Conservation (phyloP, 192 early-diverging fungal species). For the Umbelopsis isabellina region DNA sequence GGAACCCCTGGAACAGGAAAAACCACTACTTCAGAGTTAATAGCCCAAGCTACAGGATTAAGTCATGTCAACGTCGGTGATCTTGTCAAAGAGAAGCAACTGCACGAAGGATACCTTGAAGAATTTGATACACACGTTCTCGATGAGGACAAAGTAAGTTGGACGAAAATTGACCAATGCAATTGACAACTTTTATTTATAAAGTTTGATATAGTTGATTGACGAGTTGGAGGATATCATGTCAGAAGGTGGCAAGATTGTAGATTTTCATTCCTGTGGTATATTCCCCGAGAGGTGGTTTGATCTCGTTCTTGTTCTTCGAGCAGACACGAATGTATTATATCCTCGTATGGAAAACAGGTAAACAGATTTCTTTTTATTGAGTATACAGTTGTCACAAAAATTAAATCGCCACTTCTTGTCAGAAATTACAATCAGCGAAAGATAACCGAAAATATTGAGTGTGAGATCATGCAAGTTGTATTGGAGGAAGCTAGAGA, state of each 20-base stretch:
- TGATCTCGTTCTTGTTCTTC: conserved; percentile 91
- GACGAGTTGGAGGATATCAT: conserved; percentile 91
- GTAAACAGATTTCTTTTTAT: conserved; percentile 34
- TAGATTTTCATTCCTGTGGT: conserved; percentile 95
- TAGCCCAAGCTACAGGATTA: conserved; percentile 73
- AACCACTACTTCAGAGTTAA: conserved; percentile 77
- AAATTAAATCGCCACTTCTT: background rate
- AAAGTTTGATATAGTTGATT: conserved; percentile 56
- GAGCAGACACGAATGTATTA: conserved; percentile 76
- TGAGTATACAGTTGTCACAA: no score
- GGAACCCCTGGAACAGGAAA: conserved; percentile 89
- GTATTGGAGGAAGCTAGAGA: conserved; percentile 87
- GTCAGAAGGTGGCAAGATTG: conserved; percentile 79
- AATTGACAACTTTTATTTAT: background rate
- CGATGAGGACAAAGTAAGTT: conserved; percentile 86
- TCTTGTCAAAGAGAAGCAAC: conserved; percentile 81
- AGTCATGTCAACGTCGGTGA: conserved; percentile 85
- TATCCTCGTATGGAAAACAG: conserved; percentile 81
- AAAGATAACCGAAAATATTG: conserved; percentile 93
- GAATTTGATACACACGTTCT: conserved; percentile 88
- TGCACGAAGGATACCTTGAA: conserved; percentile 85
- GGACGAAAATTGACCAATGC: background rate
- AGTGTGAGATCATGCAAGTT: conserved; percentile 98
- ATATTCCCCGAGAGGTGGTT: conserved; percentile 99
- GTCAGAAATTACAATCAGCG: conserved; percentile 73